phyloP scores from a whole-genome alignment of 23 red algal genomes.

The Pyropia yezoensis region DNA sequence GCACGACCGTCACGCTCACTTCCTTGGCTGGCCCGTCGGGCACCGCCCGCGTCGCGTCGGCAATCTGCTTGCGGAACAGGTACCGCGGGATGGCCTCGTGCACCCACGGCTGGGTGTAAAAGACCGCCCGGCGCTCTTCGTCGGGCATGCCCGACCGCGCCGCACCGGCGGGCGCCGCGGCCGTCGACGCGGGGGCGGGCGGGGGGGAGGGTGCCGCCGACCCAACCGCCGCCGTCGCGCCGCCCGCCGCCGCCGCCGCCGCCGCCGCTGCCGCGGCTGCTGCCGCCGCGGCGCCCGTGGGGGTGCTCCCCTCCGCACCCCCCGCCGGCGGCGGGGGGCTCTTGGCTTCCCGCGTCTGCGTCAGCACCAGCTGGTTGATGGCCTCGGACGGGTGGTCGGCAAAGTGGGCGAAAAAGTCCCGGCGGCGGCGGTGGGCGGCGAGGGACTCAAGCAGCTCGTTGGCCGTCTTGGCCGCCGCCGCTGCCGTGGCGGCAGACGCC shows the following conservation, averaged over 20 bases:
- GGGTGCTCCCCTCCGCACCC: too few relatives aligned
- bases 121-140: constrained; percentile 70
- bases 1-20: too few relatives aligned
- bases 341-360: constrained; percentile 76
- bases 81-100: constrained; percentile 89
- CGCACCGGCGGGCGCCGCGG: too few relatives aligned
- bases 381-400: constrained; percentile 62
- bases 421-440: constrained; percentile 36
- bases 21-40: constrained; percentile 7
- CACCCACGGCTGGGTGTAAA: constrained; percentile 92
- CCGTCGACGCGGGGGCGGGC: too few relatives aligned
- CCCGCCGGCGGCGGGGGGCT: too few relatives aligned
- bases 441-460: constrained; percentile 24
- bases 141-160: constrained; percentile 59
- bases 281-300: too few relatives aligned
- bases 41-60: constrained; percentile 42
- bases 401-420: constrained; percentile 80
- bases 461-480: background rate
- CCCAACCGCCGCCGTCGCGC: background rate
- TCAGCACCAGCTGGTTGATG: constrained; percentile 79
- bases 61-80: constrained; percentile 65
- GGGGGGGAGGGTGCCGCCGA: constrained; percentile 8
- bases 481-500: constrained; percentile 3
- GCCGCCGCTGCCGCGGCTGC: too few relatives aligned
- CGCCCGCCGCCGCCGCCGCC: constrained; percentile 27